Conservation (phyloP, 768 basidiomycete genomes). For the Agaricus sinodeliciosus region DNA sequence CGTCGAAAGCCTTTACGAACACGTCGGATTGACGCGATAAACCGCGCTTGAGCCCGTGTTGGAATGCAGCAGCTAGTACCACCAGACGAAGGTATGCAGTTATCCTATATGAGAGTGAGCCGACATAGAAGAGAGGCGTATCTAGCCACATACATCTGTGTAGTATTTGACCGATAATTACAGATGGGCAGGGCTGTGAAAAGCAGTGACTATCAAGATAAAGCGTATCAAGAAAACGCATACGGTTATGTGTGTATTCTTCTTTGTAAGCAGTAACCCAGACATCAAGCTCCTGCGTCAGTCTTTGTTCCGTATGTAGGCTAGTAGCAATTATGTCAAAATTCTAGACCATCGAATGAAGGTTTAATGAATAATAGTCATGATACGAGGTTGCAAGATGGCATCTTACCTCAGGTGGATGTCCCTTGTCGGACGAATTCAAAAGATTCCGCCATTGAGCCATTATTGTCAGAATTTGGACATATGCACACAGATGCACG, state of each 20-base stretch:
- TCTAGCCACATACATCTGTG: conserved; percentile 28
- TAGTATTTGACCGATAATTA: conserved; percentile 36
- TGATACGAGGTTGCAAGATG: neutral
- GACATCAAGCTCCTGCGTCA: conserved; percentile 28
- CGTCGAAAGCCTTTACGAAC: conserved; percentile 41
- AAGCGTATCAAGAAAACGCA: conserved; percentile 11
- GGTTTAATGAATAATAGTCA: neutral
- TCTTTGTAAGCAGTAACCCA: conserved; percentile 38
- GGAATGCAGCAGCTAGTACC: conserved; percentile 49
- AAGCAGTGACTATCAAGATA: neutral
- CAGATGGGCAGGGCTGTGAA: conserved; percentile 34
- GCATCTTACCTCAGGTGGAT: conserved; percentile 1
- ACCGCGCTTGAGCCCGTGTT: conserved; percentile 34
- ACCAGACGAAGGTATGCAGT: conserved; percentile 50
- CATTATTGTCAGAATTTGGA: conserved; percentile 44
- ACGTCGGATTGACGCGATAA: conserved; percentile 36
- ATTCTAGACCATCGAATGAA: conserved; percentile 17
- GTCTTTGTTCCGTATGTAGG: conserved; percentile 29
- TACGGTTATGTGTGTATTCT: conserved; percentile 29
- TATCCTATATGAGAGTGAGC: conserved; percentile 28
- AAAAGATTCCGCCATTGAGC: conserved; percentile 33
- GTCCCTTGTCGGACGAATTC: conserved; percentile 6
- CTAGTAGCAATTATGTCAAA: conserved; percentile 27
- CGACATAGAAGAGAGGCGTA: neutral
- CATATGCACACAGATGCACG: conserved; percentile 45